phyloP scores from a whole-genome alignment of 768 basidiomycete genomes.

The Pholiota conissans region DNA sequence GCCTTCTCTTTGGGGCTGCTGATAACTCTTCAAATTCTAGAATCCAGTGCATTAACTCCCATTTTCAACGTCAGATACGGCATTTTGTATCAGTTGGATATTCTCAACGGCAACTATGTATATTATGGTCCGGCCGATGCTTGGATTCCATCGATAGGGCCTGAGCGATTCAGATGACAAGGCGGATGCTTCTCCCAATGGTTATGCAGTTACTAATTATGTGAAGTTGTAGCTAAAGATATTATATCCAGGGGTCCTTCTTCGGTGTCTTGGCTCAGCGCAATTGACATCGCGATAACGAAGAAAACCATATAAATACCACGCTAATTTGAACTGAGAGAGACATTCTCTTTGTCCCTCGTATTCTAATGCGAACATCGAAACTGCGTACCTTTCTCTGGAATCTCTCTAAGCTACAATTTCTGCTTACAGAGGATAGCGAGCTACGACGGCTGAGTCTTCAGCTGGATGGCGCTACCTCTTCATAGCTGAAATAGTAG shows the following conservation, averaged over 20 bases:
- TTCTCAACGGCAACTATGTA: background rate
- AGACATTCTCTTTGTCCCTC: background rate
- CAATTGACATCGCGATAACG: background rate
- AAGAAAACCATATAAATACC: conserved; percentile 18
- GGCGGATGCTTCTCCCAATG: conserved; percentile 17
- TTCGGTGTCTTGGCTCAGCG: conserved; percentile 4
- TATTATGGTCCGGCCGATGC: conserved; percentile 25
- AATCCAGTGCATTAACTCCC: background rate
- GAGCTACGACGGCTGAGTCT: conserved; percentile 21
- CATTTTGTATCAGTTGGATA: background rate
- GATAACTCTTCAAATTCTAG: background rate
- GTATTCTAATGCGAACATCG: background rate
- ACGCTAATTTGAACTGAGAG: background rate
- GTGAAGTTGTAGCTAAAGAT: background rate
- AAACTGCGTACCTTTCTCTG: background rate
- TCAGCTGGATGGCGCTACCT: conserved; percentile 32
- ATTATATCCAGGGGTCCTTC: background rate
- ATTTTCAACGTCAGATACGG: background rate
- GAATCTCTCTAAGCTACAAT: conserved; percentile 17
- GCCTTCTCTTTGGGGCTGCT: background rate
- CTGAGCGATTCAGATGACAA: conserved; percentile 8
- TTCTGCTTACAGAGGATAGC: conserved; percentile 7
- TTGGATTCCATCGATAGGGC: conserved; percentile 9
- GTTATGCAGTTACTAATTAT: conserved; percentile 29
- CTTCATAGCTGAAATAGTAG: conserved; percentile 62